Evolutionary conservation across 345 rosid species (phyloP), one percentile per base, ranked within the genome.

Genomic region (Pelargonium nanum): DNA sequence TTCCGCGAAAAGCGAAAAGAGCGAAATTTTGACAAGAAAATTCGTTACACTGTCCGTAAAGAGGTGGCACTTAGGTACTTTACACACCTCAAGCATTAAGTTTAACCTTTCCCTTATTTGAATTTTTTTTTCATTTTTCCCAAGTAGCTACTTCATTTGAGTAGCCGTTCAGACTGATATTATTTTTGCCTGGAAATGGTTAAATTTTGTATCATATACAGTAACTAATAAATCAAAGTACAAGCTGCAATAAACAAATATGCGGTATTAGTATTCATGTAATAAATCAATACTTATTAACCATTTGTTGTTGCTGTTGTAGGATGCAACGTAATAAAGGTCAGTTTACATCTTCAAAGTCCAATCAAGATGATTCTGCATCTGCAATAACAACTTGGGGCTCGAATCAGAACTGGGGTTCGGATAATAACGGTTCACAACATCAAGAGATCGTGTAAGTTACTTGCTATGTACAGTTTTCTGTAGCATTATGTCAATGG

Each of bases 261-360:
- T 10, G 48, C 15, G 10, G 7, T 3, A 40, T 40, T 12, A 40
- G 48, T n/a, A 40, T 6, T 12, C 15, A 40, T 6, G 48, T 0
- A 10, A 17, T 40, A 17, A 40, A 12, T 40, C 16, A 40, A 12
- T 6, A 40, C 48, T 9, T 6, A 40, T 40, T 6, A 40, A 9
- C 13, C 16, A 40, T 26, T 7, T 70, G 21, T 24, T 60, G 22
- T 58, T 13, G 8, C 61, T 56, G 51, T 50, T 63, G 44, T 61
- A 83, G 88, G 80, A 83, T 83, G 82, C 88, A 83, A 70, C 78
- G 85, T 12, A 78, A 81, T 64, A 83, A 81, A 73, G 84, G 84
- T 22, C 88, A 83, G 59, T 83, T 83, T 64, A 81, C 82, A 62
- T 81, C 88, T 69, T 69, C 81, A 57, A 77, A 83, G 79, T 63